These are phyloP conservation scores for Nicotiana benthamiana DNA, from an alignment of 257 asterid genomes.

Conservation along the genomic window DNA sequence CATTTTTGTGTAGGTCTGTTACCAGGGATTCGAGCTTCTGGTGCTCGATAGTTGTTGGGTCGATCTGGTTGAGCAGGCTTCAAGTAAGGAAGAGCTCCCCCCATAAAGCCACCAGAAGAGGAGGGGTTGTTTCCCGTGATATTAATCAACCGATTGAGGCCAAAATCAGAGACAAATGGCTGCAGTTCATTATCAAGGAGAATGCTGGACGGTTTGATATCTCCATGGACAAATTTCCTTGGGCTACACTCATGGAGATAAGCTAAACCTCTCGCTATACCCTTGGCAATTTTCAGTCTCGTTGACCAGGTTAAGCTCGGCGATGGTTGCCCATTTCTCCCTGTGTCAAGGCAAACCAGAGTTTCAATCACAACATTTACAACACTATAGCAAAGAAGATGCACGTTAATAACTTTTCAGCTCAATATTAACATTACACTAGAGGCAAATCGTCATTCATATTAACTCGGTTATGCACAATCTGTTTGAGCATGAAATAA, in stretches of 20 bases:
- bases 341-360: slow-evolving; percentile 23
- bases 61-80: slow-evolving; percentile 50
- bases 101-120: slow-evolving; percentile 82
- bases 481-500: not conserved
- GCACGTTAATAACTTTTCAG: not conserved
- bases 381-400: not conserved
- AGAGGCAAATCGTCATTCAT: not conserved
- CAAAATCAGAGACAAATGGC: slow-evolving; percentile 70
- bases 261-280: slow-evolving; percentile 74
- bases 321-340: slow-evolving; percentile 57
- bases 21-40: slow-evolving; percentile 61
- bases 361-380: not conserved
- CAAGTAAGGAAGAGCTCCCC: slow-evolving; percentile 75
- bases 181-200: slow-evolving; percentile 77
- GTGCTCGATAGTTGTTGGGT: slow-evolving; percentile 60
- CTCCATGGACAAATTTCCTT: slow-evolving; percentile 80
- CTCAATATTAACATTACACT: not conserved
- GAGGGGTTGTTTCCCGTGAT: slow-evolving; percentile 85
- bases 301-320: slow-evolving; percentile 63
- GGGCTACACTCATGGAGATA: slow-evolving; percentile 97
- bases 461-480: not conserved
- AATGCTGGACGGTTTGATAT: slow-evolving; percentile 75
- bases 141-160: slow-evolving; percentile 79
- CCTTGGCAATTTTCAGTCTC: slow-evolving; percentile 62
- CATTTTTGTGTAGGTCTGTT: slow-evolving; percentile 83